phyloP scores from a whole-genome alignment of 2,329 filamentous ascomycete species.

The Colletotrichum chrysophilum region DNA sequence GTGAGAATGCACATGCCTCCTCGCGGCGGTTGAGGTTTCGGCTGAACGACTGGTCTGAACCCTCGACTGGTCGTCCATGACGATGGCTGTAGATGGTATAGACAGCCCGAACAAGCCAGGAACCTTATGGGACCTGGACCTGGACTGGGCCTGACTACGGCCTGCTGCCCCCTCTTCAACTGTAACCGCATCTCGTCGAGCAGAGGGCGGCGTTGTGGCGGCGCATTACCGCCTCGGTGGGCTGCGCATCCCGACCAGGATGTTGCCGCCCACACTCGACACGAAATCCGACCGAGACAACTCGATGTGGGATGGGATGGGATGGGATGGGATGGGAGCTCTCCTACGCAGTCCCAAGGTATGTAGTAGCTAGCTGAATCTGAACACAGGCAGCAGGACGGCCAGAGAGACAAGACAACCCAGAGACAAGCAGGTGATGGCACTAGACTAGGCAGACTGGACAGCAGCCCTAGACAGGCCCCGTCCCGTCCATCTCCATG shows the following conservation, averaged over 20 bases:
- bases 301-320: background rate
- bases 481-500: background rate
- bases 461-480: background rate
- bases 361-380: background rate
- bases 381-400: background rate
- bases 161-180: background rate
- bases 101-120: background rate
- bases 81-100: background rate
- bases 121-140: background rate
- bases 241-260: slow-evolving; percentile 5
- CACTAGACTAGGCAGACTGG: background rate
- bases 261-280: background rate
- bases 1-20: background rate
- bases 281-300: background rate
- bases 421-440: background rate
- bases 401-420: background rate
- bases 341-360: background rate
- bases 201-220: slow-evolving; percentile 5
- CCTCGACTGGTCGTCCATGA: background rate
- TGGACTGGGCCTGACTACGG: background rate
- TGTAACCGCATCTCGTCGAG: background rate
- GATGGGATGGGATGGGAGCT: background rate
- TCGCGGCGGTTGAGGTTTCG: background rate
- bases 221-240: slow-evolving; percentile 11
- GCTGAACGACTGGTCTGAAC: slow-evolving; percentile 5